Evolutionary conservation across 768 basidiomycete species (phyloP).

Genomic region (Hygrophoropsis aurantiaca): DNA sequence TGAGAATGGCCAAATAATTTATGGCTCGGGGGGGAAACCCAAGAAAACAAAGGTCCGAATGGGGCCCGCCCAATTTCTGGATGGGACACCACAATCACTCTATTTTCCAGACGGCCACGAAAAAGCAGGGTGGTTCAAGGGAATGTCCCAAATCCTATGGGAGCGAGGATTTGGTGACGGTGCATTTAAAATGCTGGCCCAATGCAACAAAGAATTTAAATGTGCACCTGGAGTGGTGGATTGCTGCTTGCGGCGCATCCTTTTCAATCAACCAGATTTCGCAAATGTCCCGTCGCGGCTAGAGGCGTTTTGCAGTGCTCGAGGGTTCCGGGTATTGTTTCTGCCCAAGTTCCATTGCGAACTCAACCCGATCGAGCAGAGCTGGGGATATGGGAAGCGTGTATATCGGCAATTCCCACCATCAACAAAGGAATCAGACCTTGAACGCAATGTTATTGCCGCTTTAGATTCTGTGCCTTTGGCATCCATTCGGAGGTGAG

Average conservation of each 20-base stretch:
- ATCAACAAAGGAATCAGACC: constrained; percentile 30
- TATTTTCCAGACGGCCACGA: constrained; percentile 31
- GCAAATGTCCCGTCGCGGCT: constrained; percentile 31
- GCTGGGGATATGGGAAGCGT: constrained; percentile 36
- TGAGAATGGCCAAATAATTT: constrained; percentile 5
- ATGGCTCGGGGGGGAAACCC: constrained; percentile 3
- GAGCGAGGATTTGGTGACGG: constrained; percentile 15
- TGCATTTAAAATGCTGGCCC: constrained; percentile 3
- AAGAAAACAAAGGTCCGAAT: constrained; percentile 13
- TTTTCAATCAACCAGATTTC: background rate
- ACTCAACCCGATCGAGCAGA: constrained; percentile 31
- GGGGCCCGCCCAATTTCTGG: constrained; percentile 7
- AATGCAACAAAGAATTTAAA: background rate
- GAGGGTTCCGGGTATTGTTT: constrained; percentile 24
- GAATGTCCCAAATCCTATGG: constrained; percentile 34
- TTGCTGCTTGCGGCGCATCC: background rate
- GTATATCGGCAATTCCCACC: constrained; percentile 24
- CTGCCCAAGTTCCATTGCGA: constrained; percentile 31
- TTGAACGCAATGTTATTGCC: constrained; percentile 30
- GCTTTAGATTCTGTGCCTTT: constrained; percentile 28
- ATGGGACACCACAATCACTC: constrained; percentile 25
- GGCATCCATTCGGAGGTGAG: constrained; percentile 26
- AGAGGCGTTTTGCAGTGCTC: constrained; percentile 18
- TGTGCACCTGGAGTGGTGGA: background rate
- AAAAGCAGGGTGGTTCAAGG: constrained; percentile 30